phyloP scores from a whole-genome alignment of 2,329 filamentous ascomycete species.

The Nemania sp. region DNA sequence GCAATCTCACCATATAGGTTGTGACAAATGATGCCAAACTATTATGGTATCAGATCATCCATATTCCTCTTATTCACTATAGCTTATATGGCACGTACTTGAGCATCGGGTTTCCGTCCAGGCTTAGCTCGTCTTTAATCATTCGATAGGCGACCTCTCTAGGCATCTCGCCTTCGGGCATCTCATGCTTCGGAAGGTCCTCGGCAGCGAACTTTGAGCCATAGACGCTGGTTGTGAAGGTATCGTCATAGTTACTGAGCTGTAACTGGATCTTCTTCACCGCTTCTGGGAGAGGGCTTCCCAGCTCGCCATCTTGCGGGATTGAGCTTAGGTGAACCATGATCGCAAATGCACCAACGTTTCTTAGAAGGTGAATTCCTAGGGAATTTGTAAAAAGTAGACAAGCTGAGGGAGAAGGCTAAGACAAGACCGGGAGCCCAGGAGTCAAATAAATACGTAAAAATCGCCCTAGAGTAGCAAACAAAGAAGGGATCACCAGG shows the following conservation, averaged over 20 bases:
- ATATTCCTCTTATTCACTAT: slow-evolving; percentile 1
- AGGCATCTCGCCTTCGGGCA: slow-evolving; percentile 92
- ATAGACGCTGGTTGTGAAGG: slow-evolving; percentile 84
- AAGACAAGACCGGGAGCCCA: slow-evolving; percentile 3
- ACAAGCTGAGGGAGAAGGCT: slow-evolving; percentile 6
- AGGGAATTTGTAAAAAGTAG: not conserved
- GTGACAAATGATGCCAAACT: slow-evolving; percentile 94
- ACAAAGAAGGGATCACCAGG: slow-evolving; percentile 6
- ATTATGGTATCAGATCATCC: slow-evolving; percentile 27
- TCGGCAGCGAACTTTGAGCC: slow-evolving; percentile 84
- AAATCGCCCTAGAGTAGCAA: slow-evolving; percentile 1
- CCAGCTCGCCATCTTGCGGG: slow-evolving; percentile 48
- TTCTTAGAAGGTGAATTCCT: not conserved
- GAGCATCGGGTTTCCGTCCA: slow-evolving; percentile 92
- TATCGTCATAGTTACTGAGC: slow-evolving; percentile 64
- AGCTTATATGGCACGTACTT: slow-evolving; percentile 64
- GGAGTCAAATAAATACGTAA: slow-evolving; percentile 11
- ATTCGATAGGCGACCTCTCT: slow-evolving; percentile 92
- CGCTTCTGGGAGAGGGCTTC: slow-evolving; percentile 49
- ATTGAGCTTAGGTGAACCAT: slow-evolving; percentile 67
- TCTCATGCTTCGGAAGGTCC: slow-evolving; percentile 84
- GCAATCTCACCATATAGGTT: slow-evolving; percentile 83
- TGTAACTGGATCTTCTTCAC: slow-evolving; percentile 60
- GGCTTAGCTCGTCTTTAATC: slow-evolving; percentile 93
- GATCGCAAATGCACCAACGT: slow-evolving; percentile 40